Conservation (phyloP, 805 yeast genomes). For the Nakazawaea holstii region DNA sequence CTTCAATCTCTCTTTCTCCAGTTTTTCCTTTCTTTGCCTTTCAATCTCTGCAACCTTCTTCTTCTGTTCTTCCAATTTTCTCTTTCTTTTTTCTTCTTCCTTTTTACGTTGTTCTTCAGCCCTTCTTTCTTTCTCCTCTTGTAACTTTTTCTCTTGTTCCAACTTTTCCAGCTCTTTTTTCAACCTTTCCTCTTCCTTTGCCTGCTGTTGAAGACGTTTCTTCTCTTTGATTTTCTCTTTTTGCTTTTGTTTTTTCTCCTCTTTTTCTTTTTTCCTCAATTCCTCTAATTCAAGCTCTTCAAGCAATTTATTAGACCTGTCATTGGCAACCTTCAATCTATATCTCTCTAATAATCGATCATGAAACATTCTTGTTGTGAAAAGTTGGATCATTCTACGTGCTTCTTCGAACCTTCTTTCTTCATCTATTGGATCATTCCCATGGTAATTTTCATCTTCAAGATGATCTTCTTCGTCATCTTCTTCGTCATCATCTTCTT, state of each 20-base stretch:
- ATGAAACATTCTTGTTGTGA: slow-evolving; percentile 74
- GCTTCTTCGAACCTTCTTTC: slow-evolving; percentile 64
- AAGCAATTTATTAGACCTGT: slow-evolving; percentile 54
- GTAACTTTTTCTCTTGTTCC: slow-evolving; percentile 35
- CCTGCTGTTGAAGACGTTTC: slow-evolving; percentile 55
- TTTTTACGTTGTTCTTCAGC: slow-evolving; percentile 42
- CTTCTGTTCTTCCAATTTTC: slow-evolving; percentile 33
- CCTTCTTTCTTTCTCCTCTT: slow-evolving; percentile 35
- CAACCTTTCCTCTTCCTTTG: slow-evolving; percentile 56
- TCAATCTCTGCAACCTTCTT: slow-evolving; percentile 34
- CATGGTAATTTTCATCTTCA: slow-evolving; percentile 18
- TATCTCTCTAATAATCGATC: slow-evolving; percentile 70
- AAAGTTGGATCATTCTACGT: slow-evolving; percentile 71
- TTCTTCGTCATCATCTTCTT: slow-evolving; percentile 24
- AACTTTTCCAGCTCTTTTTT: slow-evolving; percentile 51
- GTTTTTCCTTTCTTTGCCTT: slow-evolving; percentile 33
- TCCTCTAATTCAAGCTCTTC: slow-evolving; percentile 71
- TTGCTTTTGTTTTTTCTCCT: slow-evolving; percentile 58
- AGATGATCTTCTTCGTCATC: slow-evolving; percentile 17
- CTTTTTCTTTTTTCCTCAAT: slow-evolving; percentile 55
- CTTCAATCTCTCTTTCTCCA: slow-evolving; percentile 30
- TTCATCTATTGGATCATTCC: slow-evolving; percentile 17
- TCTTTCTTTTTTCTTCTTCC: slow-evolving; percentile 37
- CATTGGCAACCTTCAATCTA: slow-evolving; percentile 77
- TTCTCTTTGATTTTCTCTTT: slow-evolving; percentile 69